These are phyloP conservation scores for Rachicladosporium sp. DNA, from an alignment of 2,329 filamentous ascomycete genomes.

Conservation along the genomic window DNA sequence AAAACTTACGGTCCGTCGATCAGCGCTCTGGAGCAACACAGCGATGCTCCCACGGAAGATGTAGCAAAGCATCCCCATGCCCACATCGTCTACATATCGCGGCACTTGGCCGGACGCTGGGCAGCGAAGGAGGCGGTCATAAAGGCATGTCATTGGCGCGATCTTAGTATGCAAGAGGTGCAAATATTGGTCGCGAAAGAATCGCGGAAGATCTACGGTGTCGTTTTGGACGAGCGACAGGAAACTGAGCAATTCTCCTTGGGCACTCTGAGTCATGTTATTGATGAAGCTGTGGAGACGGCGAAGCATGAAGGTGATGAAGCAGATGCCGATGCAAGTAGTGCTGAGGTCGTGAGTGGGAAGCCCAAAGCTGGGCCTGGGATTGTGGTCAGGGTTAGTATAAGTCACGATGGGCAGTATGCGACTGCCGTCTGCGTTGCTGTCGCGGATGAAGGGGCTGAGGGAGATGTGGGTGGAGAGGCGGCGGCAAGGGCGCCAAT, in stretches of 20 bases:
- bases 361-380: conserved; percentile 18
- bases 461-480: conserved; percentile 20
- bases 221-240: conserved; percentile 34
- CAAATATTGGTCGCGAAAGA: conserved; percentile 3
- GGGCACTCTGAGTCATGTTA: not conserved
- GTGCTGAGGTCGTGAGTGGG: not conserved
- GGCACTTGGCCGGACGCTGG: conserved; percentile 17
- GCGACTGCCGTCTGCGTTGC: conserved; percentile 58
- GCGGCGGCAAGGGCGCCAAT: conserved; percentile 11
- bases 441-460: conserved; percentile 13
- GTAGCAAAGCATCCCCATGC: not conserved
- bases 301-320: not conserved
- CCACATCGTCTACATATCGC: not conserved
- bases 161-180: conserved; percentile 27
- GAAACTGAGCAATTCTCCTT: not conserved
- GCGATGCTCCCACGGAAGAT: not conserved
- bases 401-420: conserved; percentile 79
- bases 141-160: conserved; percentile 26
- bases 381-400: conserved; percentile 56
- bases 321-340: not conserved
- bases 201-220: conserved; percentile 54
- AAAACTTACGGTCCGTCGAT: conserved; percentile 1
- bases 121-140: conserved; percentile 41
- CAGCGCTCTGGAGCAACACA: conserved; percentile 2
- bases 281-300: not conserved